Percentiles rank a stretch among this genome's conserved stretches.
These are phyloP conservation scores for Exserohilum rostratum DNA, from an alignment of 2,329 filamentous ascomycete species.

Conservation along the genomic window DNA sequence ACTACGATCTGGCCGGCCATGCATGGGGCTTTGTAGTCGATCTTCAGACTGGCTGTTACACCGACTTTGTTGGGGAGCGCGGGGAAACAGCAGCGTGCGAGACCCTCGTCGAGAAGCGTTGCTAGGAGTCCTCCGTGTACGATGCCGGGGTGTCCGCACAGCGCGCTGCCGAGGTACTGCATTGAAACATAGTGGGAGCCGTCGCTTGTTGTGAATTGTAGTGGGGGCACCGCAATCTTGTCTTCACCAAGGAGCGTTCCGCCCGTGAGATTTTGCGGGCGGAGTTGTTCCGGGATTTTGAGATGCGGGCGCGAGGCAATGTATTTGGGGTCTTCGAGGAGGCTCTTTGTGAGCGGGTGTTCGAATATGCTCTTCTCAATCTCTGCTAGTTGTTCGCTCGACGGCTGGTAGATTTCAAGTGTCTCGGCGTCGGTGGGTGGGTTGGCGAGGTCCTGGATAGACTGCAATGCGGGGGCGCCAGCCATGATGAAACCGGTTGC, in stretches of 20 bases:
- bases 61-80: conserved; percentile 85
- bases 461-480: conserved; percentile 58
- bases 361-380: conserved; percentile 76
- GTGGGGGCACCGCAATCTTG: conserved; percentile 80
- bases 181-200: conserved; percentile 65
- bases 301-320: conserved; percentile 83
- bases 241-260: conserved; percentile 77
- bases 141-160: conserved; percentile 90
- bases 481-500: conserved; percentile 65
- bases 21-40: conserved; percentile 82
- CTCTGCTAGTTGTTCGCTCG: conserved; percentile 58
- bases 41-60: conserved; percentile 82
- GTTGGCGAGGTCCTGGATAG: conserved; percentile 57
- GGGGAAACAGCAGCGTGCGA: conserved; percentile 86
- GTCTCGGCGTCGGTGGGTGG: conserved; percentile 75
- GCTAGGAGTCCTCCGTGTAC: conserved; percentile 89
- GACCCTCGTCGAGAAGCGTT: conserved; percentile 89
- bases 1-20: conserved; percentile 78
- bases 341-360: conserved; percentile 73
- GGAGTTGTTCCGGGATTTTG: conserved; percentile 76
- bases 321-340: conserved; percentile 71
- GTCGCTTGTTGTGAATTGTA: conserved; percentile 70
- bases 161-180: conserved; percentile 75
- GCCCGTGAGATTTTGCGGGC: conserved; percentile 78
- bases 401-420: conserved; percentile 66